These are phyloP conservation scores for Zelonia costaricensis DNA, from an alignment of 208 protist species.

Conservation along the genomic window DNA sequence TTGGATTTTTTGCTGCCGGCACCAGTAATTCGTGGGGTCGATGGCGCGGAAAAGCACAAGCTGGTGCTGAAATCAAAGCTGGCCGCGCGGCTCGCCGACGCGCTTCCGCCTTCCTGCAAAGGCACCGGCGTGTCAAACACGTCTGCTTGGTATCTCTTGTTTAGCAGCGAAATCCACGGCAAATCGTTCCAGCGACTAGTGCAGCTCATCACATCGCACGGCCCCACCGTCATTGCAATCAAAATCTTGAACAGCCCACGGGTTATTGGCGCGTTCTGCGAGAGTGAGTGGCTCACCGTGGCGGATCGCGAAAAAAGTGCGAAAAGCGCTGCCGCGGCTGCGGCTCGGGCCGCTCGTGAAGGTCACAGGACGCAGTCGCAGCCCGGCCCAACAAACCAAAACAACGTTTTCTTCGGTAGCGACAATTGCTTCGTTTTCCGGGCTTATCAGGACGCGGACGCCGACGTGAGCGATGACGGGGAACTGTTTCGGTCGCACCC, in stretches of 20 bases:
- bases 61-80: conserved; percentile 22
- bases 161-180: conserved; percentile 56
- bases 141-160: conserved; percentile 60
- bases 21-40: conserved; percentile 8
- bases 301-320: conserved; percentile 46
- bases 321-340: conserved; percentile 45
- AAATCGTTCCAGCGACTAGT: conserved; percentile 69
- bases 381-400: conserved; percentile 34
- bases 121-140: background rate
- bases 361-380: conserved; percentile 20
- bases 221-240: conserved; percentile 55
- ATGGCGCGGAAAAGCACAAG: conserved; percentile 1
- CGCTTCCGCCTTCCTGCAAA: conserved; percentile 35
- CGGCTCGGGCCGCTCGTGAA: conserved; percentile 41
- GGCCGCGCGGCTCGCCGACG: conserved; percentile 20
- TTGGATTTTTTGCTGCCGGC: background rate
- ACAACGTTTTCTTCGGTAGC: conserved; percentile 65
- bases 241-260: conserved; percentile 30
- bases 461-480: conserved; percentile 3
- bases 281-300: conserved; percentile 59
- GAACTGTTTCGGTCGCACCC: conserved; percentile 35
- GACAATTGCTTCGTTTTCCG: conserved; percentile 68
- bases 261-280: conserved; percentile 66
- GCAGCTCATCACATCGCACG: conserved; percentile 38
- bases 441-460: background rate